Percentiles rank a stretch among this genome's conserved stretches.
Evolutionary conservation across 2,329 filamentous ascomycete species (phyloP).

Genomic region (Trichoderma sp.): DNA sequence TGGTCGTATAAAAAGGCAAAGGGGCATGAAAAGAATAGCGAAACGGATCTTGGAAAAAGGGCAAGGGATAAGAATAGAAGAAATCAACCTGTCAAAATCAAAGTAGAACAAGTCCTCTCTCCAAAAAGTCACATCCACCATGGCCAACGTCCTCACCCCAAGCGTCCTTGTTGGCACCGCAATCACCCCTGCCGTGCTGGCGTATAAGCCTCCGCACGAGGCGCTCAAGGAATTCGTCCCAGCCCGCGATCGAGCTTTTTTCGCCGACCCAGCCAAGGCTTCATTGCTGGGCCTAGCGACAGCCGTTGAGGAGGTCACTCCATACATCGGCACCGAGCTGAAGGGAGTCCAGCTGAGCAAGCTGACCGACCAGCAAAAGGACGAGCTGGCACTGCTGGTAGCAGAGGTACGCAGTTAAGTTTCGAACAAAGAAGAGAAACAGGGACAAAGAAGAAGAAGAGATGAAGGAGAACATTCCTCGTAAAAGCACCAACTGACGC

Average conservation of each 20-base stretch:
- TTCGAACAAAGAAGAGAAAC: neutral
- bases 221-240: conserved; percentile 22
- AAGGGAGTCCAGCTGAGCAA: conserved; percentile 44
- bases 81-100: neutral
- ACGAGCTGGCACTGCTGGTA: conserved; percentile 46
- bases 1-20: neutral
- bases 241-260: conserved; percentile 24
- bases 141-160: conserved; percentile 17
- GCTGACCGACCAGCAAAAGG: conserved; percentile 43
- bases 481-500: neutral
- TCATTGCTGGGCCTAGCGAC: conserved; percentile 13
- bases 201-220: conserved; percentile 21
- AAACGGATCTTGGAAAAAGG: neutral
- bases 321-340: conserved; percentile 45
- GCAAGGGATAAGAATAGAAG: neutral
- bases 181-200: conserved; percentile 21
- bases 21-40: neutral
- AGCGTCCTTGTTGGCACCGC: conserved; percentile 7
- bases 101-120: neutral
- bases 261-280: conserved; percentile 21
- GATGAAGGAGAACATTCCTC: neutral
- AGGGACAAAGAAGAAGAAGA: neutral
- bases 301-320: conserved; percentile 24
- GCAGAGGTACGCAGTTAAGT: conserved; percentile 33
- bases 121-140: neutral